These are phyloP conservation scores for Potentilla sterilis DNA, from an alignment of 306 rosid genomes.

Conservation along the genomic window DNA sequence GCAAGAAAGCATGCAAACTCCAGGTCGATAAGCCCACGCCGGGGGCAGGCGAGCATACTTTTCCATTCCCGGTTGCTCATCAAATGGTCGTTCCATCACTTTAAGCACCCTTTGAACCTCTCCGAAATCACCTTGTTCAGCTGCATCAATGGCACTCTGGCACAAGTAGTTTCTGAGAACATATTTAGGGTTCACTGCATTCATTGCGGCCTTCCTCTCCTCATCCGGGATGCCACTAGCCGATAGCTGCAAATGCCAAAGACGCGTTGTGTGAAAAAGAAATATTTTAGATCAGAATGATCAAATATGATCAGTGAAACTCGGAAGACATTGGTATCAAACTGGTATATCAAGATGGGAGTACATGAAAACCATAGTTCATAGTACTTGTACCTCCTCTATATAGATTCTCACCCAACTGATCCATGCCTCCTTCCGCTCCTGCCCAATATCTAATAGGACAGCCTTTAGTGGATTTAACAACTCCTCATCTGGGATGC, in stretches of 20 bases:
- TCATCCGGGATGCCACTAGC: slow-evolving; percentile 70
- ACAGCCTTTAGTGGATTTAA: slow-evolving; percentile 83
- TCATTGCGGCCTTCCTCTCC: slow-evolving; percentile 76
- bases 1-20: slow-evolving; percentile 98
- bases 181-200: slow-evolving; percentile 84
- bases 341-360: background rate
- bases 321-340: background rate
- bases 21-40: slow-evolving; percentile 99
- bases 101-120: slow-evolving; percentile 78
- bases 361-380: background rate
- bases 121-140: slow-evolving; percentile 87
- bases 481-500: slow-evolving; percentile 73
- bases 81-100: slow-evolving; percentile 82
- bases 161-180: slow-evolving; percentile 90
- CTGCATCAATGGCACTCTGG: slow-evolving; percentile 95
- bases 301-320: background rate
- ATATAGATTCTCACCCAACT: slow-evolving; percentile 78
- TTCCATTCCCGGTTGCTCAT: slow-evolving; percentile 98
- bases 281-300: background rate
- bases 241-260: slow-evolving; percentile 60
- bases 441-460: slow-evolving; percentile 92
- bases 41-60: slow-evolving; percentile 97
- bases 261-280: background rate
- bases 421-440: slow-evolving; percentile 93
- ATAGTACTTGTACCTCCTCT: slow-evolving; percentile 58